Conservation (phyloP, 495 filamentous ascomycete genomes). For the Evernia prunastri region DNA sequence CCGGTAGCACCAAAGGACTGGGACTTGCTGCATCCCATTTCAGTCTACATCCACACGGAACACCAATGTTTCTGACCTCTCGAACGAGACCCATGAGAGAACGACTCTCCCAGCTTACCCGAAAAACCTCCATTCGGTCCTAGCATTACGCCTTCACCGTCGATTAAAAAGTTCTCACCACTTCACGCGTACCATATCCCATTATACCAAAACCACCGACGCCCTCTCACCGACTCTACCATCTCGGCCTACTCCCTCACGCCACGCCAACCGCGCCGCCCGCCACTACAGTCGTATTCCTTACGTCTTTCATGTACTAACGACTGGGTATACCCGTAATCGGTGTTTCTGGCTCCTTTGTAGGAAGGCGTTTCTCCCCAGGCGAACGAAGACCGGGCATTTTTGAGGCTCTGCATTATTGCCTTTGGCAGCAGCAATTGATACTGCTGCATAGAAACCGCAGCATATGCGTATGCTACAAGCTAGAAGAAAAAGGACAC, state of each 20-base stretch:
- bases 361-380: not conserved
- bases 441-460: not conserved
- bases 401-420: not conserved
- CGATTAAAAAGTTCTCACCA: not conserved
- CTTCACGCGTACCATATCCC: not conserved
- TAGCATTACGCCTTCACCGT: not conserved
- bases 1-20: conserved; percentile 10
- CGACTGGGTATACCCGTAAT: conserved; percentile 4
- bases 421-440: not conserved
- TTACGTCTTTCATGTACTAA: conserved; percentile 1
- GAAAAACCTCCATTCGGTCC: not conserved
- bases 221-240: not conserved
- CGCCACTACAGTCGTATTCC: not conserved
- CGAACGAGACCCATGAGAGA: too few species aligned
- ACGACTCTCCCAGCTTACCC: not conserved
- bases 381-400: not conserved
- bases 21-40: conserved; percentile 10
- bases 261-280: not conserved
- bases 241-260: not conserved
- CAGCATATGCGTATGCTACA: not conserved
- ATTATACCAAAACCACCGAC: not conserved
- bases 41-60: too few species aligned
- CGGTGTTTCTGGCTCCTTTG: conserved; percentile 2
- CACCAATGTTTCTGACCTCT: not conserved
- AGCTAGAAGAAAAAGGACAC: not conserved